phyloP scores from a whole-genome alignment of 2,329 filamentous ascomycete species.

The Neofusicoccum kwambonambiense region DNA sequence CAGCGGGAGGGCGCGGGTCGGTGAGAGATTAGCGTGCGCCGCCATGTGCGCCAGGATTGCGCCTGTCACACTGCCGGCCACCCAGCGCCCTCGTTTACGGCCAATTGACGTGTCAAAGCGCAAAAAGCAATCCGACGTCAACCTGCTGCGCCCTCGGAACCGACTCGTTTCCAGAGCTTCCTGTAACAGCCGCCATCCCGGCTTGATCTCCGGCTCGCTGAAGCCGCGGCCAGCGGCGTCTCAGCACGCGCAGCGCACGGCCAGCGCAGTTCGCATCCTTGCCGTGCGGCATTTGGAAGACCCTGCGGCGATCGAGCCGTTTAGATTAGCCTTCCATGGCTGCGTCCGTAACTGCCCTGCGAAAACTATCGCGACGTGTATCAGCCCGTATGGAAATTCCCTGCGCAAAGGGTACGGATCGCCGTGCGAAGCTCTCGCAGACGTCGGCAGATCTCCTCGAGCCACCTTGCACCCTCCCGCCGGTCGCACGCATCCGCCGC shows the following conservation, averaged over 20 bases:
- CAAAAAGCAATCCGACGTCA: constrained; percentile 16
- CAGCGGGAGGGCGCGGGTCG: constrained; percentile 17
- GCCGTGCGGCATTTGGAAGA: constrained; percentile 11
- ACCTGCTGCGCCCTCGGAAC: constrained; percentile 9
- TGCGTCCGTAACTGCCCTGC: background rate
- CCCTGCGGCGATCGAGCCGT: constrained; percentile 4
- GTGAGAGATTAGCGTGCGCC: constrained; percentile 19
- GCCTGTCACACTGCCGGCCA: constrained; percentile 16
- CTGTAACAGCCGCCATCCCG: background rate
- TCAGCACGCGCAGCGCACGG: constrained; percentile 17
- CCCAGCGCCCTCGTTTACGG: constrained; percentile 6
- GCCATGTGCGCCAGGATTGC: constrained; percentile 15
- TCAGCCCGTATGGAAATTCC: background rate
- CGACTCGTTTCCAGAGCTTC: constrained; percentile 7
- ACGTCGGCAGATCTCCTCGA: background rate
- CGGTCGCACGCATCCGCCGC: background rate
- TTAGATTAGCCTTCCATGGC: background rate
- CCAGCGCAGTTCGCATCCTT: constrained; percentile 3
- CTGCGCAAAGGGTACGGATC: constrained; percentile 2
- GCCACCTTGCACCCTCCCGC: background rate
- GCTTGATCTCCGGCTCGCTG: background rate
- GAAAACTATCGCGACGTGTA: background rate
- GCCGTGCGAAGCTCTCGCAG: background rate
- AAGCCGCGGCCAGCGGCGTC: constrained; percentile 14
- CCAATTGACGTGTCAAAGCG: constrained; percentile 17